These are phyloP conservation scores for Rhododendron mucronatum DNA, from an alignment of 148 eudicot genomes.

Conservation along the genomic window DNA sequence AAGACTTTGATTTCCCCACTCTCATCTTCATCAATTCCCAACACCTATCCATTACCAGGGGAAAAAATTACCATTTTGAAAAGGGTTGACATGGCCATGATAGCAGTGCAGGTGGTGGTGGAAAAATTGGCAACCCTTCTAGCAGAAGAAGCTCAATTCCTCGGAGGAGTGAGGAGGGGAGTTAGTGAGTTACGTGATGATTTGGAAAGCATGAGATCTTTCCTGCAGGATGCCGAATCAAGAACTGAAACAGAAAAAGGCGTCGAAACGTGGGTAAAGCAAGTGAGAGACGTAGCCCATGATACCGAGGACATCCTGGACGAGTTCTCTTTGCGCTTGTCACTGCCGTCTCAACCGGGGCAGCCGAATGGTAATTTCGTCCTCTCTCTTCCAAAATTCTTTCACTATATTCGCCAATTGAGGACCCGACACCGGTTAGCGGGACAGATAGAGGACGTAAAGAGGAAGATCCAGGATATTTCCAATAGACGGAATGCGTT, in stretches of 20 bases:
- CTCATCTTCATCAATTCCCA: neutral
- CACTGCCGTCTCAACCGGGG: neutral
- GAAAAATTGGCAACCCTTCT: constrained; percentile 3
- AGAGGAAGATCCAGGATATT: neutral
- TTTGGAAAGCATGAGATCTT: neutral
- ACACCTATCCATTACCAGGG: neutral
- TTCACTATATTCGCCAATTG: neutral
- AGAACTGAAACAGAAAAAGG: constrained; percentile 4
- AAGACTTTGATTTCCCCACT: neutral
- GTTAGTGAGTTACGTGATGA: constrained; percentile 5
- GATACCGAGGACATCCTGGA: constrained; percentile 10
- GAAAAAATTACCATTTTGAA: neutral
- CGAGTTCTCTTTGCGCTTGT: neutral
- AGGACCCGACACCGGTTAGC: neutral
- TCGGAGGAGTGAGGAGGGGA: neutral
- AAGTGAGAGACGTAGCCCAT: neutral
- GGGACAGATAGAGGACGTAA: neutral
- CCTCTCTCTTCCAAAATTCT: neutral
- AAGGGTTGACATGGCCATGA: neutral
- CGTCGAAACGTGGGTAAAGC: constrained; percentile 4
- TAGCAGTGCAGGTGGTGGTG: neutral
- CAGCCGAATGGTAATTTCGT: too few species aligned
- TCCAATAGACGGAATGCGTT: neutral
- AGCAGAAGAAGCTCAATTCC: constrained; percentile 1
- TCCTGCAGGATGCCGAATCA: neutral